Percentiles rank a stretch among this genome's conserved stretches.
Conservation (phyloP, 306 rosid genomes). For the Fragaria iinumae region DNA sequence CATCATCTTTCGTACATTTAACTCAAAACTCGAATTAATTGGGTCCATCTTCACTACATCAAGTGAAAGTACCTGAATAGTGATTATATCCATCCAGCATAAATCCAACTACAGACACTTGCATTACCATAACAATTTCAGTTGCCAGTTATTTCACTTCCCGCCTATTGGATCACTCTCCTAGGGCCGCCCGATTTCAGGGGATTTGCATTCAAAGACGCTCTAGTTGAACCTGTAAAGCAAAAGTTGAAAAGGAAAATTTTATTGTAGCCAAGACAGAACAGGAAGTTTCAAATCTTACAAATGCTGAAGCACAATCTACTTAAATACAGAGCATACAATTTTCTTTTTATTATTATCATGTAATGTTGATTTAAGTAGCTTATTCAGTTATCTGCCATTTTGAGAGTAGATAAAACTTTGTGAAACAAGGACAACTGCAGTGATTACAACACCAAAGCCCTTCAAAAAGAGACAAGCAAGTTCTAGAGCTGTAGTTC, state of each 20-base stretch:
- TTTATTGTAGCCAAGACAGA: background rate
- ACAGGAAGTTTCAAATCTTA: constrained; percentile 2
- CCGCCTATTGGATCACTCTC: background rate
- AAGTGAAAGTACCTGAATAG: background rate
- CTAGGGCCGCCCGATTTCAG: constrained; percentile 2
- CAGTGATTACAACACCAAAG: background rate
- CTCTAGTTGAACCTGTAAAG: constrained; percentile 13
- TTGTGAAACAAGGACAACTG: background rate
- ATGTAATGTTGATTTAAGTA: background rate
- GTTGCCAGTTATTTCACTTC: background rate
- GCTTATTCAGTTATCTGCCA: background rate
- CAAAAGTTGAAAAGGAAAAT: background rate
- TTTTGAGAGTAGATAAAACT: background rate
- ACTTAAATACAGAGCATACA: background rate
- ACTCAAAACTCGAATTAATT: background rate
- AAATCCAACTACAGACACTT: background rate
- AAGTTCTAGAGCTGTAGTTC: background rate
- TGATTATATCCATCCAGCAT: background rate
- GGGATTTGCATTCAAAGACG: background rate
- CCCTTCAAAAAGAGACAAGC: background rate
- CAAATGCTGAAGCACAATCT: background rate
- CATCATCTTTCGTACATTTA: background rate
- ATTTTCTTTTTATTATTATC: background rate
- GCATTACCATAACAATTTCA: background rate
- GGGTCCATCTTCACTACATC: background rate